Conservation (phyloP, 1,284 basidiomycete species). For the Apiotrichum mycotoxinovorans region DNA sequence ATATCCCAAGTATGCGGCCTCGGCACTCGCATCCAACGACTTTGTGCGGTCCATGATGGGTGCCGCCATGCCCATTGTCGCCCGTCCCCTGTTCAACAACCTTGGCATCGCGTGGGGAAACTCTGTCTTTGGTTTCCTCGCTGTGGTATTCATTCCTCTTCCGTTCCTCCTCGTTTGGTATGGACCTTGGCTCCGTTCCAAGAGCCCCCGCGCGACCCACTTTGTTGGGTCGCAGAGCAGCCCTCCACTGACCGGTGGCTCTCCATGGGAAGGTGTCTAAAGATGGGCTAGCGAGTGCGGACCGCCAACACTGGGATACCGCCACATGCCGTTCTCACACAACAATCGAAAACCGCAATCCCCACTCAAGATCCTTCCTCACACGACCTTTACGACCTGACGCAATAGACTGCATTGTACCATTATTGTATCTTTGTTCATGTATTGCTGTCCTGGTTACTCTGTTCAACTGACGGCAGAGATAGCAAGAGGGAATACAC, state of each 20-base stretch:
- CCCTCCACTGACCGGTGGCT: neutral
- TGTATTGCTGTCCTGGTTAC: neutral
- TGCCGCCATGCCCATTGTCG: constrained; percentile 45
- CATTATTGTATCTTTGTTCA: neutral
- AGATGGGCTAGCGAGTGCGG: too few species aligned
- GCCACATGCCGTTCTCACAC: too few species aligned
- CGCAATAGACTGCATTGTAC: constrained; percentile 5
- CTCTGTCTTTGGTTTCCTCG: constrained; percentile 41
- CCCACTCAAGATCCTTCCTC: too few species aligned
- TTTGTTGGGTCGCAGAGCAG: neutral
- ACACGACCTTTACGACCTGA: neutral
- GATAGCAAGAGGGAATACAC: too few species aligned
- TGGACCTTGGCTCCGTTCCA: constrained; percentile 51
- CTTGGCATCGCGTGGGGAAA: constrained; percentile 49
- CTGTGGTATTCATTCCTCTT: constrained; percentile 33
- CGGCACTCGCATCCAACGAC: constrained; percentile 47
- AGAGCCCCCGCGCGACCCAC: constrained; percentile 13
- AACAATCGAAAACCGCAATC: too few species aligned
- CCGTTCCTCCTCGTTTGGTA: constrained; percentile 48
- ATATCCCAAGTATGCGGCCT: constrained; percentile 60
- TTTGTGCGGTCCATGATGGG: constrained; percentile 49
- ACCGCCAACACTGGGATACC: too few species aligned
- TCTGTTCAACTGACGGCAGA: neutral
- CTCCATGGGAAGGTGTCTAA: too few species aligned
- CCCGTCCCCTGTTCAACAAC: constrained; percentile 43